Evolutionary conservation across 2,329 filamentous ascomycete genomes (phyloP), one percentile per base, ranked within the genome.

Genomic region (Ascochyta clinopodiicola): DNA sequence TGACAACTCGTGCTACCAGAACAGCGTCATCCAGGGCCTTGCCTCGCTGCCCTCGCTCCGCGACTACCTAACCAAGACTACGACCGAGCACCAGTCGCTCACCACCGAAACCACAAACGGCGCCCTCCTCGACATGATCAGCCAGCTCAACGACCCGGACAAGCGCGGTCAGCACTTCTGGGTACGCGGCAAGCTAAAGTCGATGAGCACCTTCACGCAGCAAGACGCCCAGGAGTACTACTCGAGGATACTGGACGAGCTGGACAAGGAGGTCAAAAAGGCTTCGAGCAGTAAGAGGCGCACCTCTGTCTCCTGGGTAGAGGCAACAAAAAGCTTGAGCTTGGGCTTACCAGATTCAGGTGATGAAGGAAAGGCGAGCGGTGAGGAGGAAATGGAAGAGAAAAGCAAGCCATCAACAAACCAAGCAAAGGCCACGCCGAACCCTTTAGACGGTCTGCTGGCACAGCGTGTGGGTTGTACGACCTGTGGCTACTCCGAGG

Each of bases 191-290:
- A 86, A 89, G 50, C 79, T 97, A 40, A 96, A 96, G 76, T 93
- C 88, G 9, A 96, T 98, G 88, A 94, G 89, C 75, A 96, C 91
- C 27, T 96, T 90, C 86, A 90, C 96, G 64, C 95, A 98, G 72
- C 95, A 99, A 76, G 95, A 99, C 77, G 95, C 95, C 5, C 95
- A 98, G 72, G 95, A 99, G 75, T 99, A 98, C 74, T 97, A 91
- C 68, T 94, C 92, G 15, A 96, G 94, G 68, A 82, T 99, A 13
- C 76, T 97, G 43, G 92, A 94, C 63, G 88, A 93, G 65, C 81
- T 96, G 25, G 91, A 97, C 68, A 89, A 88, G 67, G 91, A 96
- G 69, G 81, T 91, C 36, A 82, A 40, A 78, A 77, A 55, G 70
- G 74, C 50, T 67, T 73, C 56, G 61, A 80, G 71, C 73, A 79